Base-by-base conservation (phyloP, 148 eudicot species). In the Diospyros lotus region DNA sequence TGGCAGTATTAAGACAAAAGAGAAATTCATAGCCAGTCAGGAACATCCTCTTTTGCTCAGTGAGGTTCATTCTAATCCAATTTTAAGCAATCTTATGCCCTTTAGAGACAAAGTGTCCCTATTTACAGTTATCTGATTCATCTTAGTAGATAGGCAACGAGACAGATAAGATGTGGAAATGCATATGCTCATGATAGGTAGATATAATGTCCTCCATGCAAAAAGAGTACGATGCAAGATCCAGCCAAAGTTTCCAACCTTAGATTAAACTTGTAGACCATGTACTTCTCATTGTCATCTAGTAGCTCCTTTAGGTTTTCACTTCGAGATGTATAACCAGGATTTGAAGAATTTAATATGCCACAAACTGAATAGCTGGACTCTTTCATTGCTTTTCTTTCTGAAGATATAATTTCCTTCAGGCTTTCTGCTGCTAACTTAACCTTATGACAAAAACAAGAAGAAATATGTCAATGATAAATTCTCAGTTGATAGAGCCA, bases 261-360 rank as follows among this genome's bases (percentile, higher is more conserved):
- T 73, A 75, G 64, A 61, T 76, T 78, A 46, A 94, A 83, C 86
- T 80, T 91, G 82, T 88, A 94, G 39, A 90, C 76, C 51, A 51
- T 66, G 71, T 87, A 87, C 48, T 77, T 78, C 64, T 81, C 82
- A 66, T 80, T 84, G 53, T 53, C 80, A 48, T 94, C 83, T 40
- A 94, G 90, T 66, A 94, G 79, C 71, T 89, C 93, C 82, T 81
- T 84, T 40, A 94, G 93, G 77, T 84, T 88, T 71, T 84, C 89
- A 76, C 91, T 80, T 64, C 95, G 88, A 72, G 93, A 86, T 66
- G 95, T 86, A 65, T 56, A 59, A 13, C 82, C 90, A 84, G 84
- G 81, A 81, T 88, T 74, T 62, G 98, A 82, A 73, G 92, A 84
- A 69, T 73, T 82, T 60, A 91, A 69, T 78, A 91, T 74, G 63